These are phyloP conservation scores for Mucor ambiguus DNA, from an alignment of 371 early-diverging fungal species.

Conservation along the genomic window DNA sequence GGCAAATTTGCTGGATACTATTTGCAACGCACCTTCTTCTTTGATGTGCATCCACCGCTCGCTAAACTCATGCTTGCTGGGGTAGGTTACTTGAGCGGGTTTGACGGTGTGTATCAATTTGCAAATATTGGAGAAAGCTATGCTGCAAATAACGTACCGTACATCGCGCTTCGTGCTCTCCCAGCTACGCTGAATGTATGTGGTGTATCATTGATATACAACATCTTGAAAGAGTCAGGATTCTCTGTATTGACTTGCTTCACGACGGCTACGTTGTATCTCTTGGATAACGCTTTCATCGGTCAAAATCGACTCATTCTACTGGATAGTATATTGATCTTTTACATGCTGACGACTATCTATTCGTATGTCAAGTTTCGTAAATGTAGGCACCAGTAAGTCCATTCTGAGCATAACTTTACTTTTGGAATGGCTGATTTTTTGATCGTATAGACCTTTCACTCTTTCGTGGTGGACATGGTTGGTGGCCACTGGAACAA, in stretches of 20 bases:
- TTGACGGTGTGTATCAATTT: conserved; percentile 91
- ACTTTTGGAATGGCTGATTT: conserved; percentile 46
- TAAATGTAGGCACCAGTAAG: conserved; percentile 49
- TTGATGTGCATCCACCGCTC: conserved; percentile 89
- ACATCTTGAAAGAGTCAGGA: conserved; percentile 75
- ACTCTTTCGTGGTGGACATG: conserved; percentile 71
- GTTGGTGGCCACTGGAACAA: conserved; percentile 71
- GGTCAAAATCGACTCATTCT: conserved; percentile 90
- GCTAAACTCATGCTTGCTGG: conserved; percentile 94
- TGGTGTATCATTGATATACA: conserved; percentile 76
- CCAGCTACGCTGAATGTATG: conserved; percentile 77
- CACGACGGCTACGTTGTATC: conserved; percentile 65
- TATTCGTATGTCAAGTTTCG: conserved; percentile 83
- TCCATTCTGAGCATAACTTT: conserved; percentile 26
- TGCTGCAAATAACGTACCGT: conserved; percentile 74
- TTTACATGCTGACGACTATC: conserved; percentile 75
- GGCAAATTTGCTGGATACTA: conserved; percentile 98
- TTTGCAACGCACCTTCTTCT: conserved; percentile 89
- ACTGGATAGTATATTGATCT: conserved; percentile 86
- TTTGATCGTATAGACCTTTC: conserved; percentile 57
- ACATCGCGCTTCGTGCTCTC: conserved; percentile 79
- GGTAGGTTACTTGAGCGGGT: conserved; percentile 74
- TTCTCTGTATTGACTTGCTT: conserved; percentile 68
- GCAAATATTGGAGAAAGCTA: conserved; percentile 71
- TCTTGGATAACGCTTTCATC: conserved; percentile 85